Percentiles rank a stretch among this genome's conserved stretches.
Conservation (phyloP, 179 eudicot genomes). For the Beta lomatogona region DNA sequence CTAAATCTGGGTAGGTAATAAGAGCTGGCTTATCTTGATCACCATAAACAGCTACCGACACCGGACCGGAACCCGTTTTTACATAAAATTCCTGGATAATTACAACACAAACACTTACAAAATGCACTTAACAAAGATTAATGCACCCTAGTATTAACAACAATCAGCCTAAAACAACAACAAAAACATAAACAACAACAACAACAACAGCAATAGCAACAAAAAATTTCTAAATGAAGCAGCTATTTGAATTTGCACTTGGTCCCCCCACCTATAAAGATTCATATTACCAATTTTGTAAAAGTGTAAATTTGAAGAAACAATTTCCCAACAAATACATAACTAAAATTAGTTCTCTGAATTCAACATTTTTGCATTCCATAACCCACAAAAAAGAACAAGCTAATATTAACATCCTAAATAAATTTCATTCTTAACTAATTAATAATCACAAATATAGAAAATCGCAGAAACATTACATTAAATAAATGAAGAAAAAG, state of each 20-base stretch:
- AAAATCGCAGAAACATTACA: not conserved
- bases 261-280: conserved; percentile 18
- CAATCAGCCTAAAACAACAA: not conserved
- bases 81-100: conserved; percentile 66
- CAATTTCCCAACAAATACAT: no score
- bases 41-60: conserved; percentile 75
- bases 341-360: not conserved
- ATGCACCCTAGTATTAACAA: not conserved
- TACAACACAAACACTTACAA: not conserved
- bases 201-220: no score
- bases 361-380: not conserved
- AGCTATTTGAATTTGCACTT: no score
- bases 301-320: no score
- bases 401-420: no score
- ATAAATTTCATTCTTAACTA: not conserved
- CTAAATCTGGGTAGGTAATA: conserved; percentile 88
- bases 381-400: no score
- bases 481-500: not conserved
- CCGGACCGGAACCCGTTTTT: conserved; percentile 65
- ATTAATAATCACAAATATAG: not conserved
- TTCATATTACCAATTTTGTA: no score
- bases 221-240: no score
- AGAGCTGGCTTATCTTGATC: conserved; percentile 93
- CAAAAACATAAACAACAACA: no score
- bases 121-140: conserved; percentile 2